These are phyloP conservation scores for Ustilago trichophora DNA, from an alignment of 1,284 basidiomycete species.

Conservation along the genomic window DNA sequence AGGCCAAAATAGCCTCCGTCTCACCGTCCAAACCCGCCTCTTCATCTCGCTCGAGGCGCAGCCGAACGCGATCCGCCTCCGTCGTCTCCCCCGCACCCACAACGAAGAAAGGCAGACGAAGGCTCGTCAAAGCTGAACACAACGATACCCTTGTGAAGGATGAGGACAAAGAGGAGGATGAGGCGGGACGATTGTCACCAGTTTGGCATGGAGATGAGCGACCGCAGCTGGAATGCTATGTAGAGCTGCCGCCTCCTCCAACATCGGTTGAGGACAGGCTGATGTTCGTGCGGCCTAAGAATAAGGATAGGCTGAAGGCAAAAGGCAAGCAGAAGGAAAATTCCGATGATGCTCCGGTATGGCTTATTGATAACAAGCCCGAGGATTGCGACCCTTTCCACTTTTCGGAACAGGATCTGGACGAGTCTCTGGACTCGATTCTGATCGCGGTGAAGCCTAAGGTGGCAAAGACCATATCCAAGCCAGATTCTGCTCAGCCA, in stretches of 20 bases:
- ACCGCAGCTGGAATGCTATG: conserved; percentile 15
- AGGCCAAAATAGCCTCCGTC: conserved; percentile 4
- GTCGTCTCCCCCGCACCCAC: neutral
- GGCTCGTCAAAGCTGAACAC: conserved; percentile 3
- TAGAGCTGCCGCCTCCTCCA: conserved; percentile 9
- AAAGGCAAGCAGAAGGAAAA: conserved; percentile 15
- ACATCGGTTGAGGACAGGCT: conserved; percentile 12
- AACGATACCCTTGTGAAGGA: too few species aligned
- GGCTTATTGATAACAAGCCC: conserved; percentile 3
- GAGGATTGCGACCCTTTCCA: conserved; percentile 19
- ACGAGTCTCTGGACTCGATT: neutral
- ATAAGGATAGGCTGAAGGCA: neutral
- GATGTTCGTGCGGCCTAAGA: conserved; percentile 13
- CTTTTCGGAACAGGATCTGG: conserved; percentile 10
- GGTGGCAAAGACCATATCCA: neutral
- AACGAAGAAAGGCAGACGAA: too few species aligned
- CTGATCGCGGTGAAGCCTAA: conserved; percentile 13
- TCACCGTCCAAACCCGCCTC: conserved; percentile 5
- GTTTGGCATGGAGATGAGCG: conserved; percentile 2
- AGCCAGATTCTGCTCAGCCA: too few species aligned
- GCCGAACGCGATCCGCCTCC: conserved; percentile 22
- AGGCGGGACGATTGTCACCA: too few species aligned
- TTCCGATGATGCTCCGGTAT: conserved; percentile 2
- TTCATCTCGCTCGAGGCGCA: conserved; percentile 8
- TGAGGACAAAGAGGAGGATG: too few species aligned